These are phyloP conservation scores for Phytopythium vexans DNA, from an alignment of 352 stramenopile genomes.

Conservation along the genomic window DNA sequence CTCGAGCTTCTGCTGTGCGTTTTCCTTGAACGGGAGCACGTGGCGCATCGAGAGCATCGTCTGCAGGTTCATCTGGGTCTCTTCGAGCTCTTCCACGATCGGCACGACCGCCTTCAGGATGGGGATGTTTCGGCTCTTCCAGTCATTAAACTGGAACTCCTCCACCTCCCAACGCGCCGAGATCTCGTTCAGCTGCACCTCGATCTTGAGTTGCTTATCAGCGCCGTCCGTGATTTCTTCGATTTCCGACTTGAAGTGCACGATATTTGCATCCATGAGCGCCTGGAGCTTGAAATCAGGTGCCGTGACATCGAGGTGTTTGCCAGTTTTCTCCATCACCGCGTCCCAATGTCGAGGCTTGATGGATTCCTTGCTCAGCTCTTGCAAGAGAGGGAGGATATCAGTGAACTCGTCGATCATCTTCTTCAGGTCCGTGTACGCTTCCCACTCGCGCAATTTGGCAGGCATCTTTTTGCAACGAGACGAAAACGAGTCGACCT, in stretches of 20 bases:
- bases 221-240: constrained; percentile 97
- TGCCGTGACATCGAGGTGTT: constrained; percentile 91
- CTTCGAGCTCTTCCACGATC: constrained; percentile 97
- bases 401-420: constrained; percentile 98
- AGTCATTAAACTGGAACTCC: constrained; percentile 95
- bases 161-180: constrained; percentile 91
- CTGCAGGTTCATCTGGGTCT: constrained; percentile 98
- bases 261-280: constrained; percentile 93
- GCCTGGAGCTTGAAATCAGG: constrained; percentile 96
- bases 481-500: constrained; percentile 94
- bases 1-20: constrained; percentile 93
- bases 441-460: constrained; percentile 96
- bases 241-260: constrained; percentile 92
- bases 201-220: constrained; percentile 98
- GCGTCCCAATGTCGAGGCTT: constrained; percentile 96
- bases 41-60: constrained; percentile 98
- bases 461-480: constrained; percentile 97
- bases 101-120: constrained; percentile 95
- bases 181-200: constrained; percentile 94
- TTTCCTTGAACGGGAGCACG: constrained; percentile 94
- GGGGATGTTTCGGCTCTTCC: constrained; percentile 93
- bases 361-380: constrained; percentile 97
- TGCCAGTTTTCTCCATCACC: constrained; percentile 93
- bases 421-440: constrained; percentile 95
- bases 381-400: constrained; percentile 94